These are phyloP conservation scores for Cladosporium austrohemisphaericum DNA, from an alignment of 2,329 filamentous ascomycete species.

Conservation along the genomic window DNA sequence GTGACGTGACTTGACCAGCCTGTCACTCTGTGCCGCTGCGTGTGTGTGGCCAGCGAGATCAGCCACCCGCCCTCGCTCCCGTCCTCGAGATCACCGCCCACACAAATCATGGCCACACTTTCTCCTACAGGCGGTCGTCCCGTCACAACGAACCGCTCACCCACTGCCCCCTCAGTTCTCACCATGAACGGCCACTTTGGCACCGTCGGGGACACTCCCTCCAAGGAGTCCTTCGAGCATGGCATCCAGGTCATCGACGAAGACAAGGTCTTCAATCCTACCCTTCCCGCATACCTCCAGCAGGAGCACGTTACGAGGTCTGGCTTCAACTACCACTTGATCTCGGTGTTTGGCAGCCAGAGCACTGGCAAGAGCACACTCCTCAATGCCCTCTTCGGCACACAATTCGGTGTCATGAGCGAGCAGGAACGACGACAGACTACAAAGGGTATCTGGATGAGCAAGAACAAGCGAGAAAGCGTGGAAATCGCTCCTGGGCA, in stretches of 20 bases:
- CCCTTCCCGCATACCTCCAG: slow-evolving; percentile 75
- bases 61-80: slow-evolving; percentile 3
- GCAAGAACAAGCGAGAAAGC: slow-evolving; percentile 75
- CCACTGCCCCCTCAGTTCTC: slow-evolving; percentile 34
- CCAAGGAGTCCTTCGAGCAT: slow-evolving; percentile 73
- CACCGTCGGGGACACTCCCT: slow-evolving; percentile 61
- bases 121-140: slow-evolving; percentile 13
- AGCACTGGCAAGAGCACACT: slow-evolving; percentile 98
- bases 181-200: slow-evolving; percentile 79
- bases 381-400: slow-evolving; percentile 92
- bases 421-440: slow-evolving; percentile 92
- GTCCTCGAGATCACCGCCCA: background rate
- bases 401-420: slow-evolving; percentile 95
- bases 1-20: slow-evolving; percentile 13
- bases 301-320: slow-evolving; percentile 75
- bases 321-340: slow-evolving; percentile 98
- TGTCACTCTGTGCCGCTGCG: slow-evolving; percentile 7
- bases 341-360: slow-evolving; percentile 97
- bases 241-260: slow-evolving; percentile 96
- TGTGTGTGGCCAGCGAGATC: slow-evolving; percentile 1
- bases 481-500: slow-evolving; percentile 44
- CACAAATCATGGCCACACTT: slow-evolving; percentile 10
- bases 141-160: slow-evolving; percentile 20
- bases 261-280: slow-evolving; percentile 92
- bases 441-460: slow-evolving; percentile 99